Base-by-base conservation (phyloP, 1,284 basidiomycete species). In the Phellinidium pouzarii region DNA sequence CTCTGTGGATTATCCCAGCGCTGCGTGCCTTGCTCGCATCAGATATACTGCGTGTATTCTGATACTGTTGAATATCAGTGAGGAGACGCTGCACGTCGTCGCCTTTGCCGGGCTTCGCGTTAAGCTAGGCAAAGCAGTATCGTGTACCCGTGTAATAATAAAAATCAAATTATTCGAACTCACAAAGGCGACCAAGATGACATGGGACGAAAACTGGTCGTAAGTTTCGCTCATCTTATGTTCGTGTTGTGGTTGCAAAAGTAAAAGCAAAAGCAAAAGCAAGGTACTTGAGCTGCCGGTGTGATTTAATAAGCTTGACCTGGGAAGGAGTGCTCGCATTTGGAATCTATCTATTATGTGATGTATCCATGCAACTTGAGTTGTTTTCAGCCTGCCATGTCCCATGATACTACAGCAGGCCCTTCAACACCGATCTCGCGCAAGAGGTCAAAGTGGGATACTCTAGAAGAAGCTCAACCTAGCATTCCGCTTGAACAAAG, bases 381-480 rank as follows among this genome's bases (percentile, higher is more conserved):
- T 14, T 14, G n/a, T 19, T 6, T 44, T 23, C 41, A 48, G 38
- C 19, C 44, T 43, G 22, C 44, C 19, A 53, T 58, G 48, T 48
- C 48, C 27, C 25, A 19, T 19, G 20, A 46, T 17, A 17, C 27
- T 34, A 29, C 26, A 41, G 41, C 68, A 49, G 67, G 64, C 25
- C 62, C 71, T 4, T 71, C 71, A 19, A 74, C 52, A 60, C 76
- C 57, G 1, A 73, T 78, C 0, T 77, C 77, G 25, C 73, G 77
- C 54, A 87, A 85, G 66, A 75, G 84, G 23, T 84, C 85, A 11
- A 86, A 83, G 66, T 88, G 85, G 84, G 81, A 85, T 42, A 70
- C 75, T 27, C 72, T 72, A 17, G 72, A 71, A 8, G 71, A 74
- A 3, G 66, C 70, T 1, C 67, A 68, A 41, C 59, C 61, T 49